These are phyloP conservation scores for Corniculantispora saksenae DNA, from an alignment of 2,329 filamentous ascomycete genomes.

Conservation along the genomic window DNA sequence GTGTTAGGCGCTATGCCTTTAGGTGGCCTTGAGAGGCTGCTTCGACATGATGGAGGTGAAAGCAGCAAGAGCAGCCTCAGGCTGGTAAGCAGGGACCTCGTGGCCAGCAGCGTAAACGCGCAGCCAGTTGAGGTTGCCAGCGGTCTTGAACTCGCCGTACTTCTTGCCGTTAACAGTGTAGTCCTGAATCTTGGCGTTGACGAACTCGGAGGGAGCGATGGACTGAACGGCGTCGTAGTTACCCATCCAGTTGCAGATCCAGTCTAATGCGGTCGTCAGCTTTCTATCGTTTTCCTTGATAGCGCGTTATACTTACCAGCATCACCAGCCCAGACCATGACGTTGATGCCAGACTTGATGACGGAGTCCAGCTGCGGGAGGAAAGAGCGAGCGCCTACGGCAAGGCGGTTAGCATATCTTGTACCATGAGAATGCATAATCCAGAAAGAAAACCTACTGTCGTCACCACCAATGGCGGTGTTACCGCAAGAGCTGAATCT, in stretches of 20 bases:
- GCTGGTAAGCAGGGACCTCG: slow-evolving; percentile 29
- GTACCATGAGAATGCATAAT: no score
- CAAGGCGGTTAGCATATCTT: not conserved
- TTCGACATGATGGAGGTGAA: slow-evolving; percentile 14
- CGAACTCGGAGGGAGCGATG: slow-evolving; percentile 42
- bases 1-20: not conserved
- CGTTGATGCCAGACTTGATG: slow-evolving; percentile 48
- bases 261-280: slow-evolving; percentile 38
- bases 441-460: not conserved
- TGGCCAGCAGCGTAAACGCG: slow-evolving; percentile 49
- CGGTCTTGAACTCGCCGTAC: slow-evolving; percentile 51
- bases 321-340: slow-evolving; percentile 57
- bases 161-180: slow-evolving; percentile 52
- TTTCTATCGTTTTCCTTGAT: not conserved
- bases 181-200: slow-evolving; percentile 42
- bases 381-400: slow-evolving; percentile 44
- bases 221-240: slow-evolving; percentile 47
- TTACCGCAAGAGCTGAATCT: slow-evolving; percentile 1
- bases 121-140: slow-evolving; percentile 51
- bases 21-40: slow-evolving; percentile 9
- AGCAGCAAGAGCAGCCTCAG: slow-evolving; percentile 20
- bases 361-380: slow-evolving; percentile 45
- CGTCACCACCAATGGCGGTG: slow-evolving; percentile 1
- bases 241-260: slow-evolving; percentile 61
- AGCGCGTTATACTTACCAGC: slow-evolving; percentile 34